Conservation (phyloP, 108 stramenopile species). For the Craspedostauros australis region DNA sequence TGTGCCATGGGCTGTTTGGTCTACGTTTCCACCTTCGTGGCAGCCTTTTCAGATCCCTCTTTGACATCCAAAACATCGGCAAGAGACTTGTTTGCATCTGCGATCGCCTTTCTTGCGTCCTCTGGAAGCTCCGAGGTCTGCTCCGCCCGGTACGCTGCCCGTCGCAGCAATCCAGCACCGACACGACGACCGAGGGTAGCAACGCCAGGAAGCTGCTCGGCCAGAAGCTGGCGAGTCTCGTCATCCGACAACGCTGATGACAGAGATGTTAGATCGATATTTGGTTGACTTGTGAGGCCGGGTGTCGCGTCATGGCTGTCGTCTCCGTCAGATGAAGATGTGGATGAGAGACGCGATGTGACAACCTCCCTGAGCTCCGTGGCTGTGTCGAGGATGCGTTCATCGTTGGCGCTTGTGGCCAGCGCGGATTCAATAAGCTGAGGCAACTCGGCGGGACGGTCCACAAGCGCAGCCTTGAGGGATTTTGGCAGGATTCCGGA, state of each 20-base stretch:
- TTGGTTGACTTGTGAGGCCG: slow-evolving; percentile 32
- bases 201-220: slow-evolving; percentile 53
- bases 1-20: too few relatives aligned
- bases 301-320: slow-evolving; percentile 22
- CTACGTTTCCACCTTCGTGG: too few relatives aligned
- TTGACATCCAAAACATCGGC: slow-evolving; percentile 44
- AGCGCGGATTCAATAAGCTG: slow-evolving; percentile 53
- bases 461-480: slow-evolving; percentile 42
- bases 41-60: too few relatives aligned
- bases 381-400: slow-evolving; percentile 45
- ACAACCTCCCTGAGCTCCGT: slow-evolving; percentile 44
- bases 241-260: slow-evolving; percentile 31
- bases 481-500: slow-evolving; percentile 38
- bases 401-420: slow-evolving; percentile 48
- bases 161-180: slow-evolving; percentile 60
- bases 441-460: slow-evolving; percentile 49
- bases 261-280: slow-evolving; percentile 33
- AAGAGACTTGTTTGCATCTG: slow-evolving; percentile 44
- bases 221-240: slow-evolving; percentile 36
- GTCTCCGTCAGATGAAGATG: background rate
- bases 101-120: slow-evolving; percentile 34
- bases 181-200: slow-evolving; percentile 44
- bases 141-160: slow-evolving; percentile 65
- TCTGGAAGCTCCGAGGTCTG: slow-evolving; percentile 44
- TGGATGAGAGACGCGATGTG: slow-evolving; percentile 12